Conservation (phyloP, 2,329 filamentous ascomycete genomes). For the Penicillium occitanis region DNA sequence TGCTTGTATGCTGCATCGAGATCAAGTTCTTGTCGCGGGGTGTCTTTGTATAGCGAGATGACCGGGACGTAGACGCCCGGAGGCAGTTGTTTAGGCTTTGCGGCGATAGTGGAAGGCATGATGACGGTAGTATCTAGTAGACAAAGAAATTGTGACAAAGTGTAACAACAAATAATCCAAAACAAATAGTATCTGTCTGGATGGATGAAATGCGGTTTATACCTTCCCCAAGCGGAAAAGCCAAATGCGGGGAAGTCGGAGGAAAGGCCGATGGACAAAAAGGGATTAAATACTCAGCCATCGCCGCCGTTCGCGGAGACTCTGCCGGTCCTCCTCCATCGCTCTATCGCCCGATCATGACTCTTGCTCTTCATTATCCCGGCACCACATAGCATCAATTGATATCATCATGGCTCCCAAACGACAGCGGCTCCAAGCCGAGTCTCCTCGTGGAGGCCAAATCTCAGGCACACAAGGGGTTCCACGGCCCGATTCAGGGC, state of each 20-base stretch:
- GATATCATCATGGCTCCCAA: conserved; percentile 7
- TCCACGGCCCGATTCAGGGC: neutral
- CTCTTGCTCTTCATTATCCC: neutral
- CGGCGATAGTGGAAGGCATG: conserved; percentile 33
- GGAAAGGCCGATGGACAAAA: neutral
- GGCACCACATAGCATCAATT: neutral
- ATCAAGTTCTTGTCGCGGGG: conserved; percentile 45
- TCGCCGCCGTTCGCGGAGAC: neutral
- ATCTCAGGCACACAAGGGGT: neutral
- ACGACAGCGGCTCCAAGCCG: conserved; percentile 16
- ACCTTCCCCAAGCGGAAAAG: conserved; percentile 10
- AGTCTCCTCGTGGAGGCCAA: neutral
- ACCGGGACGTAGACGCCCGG: conserved; percentile 51
- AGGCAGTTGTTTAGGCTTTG: conserved; percentile 44
- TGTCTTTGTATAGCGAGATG: conserved; percentile 48
- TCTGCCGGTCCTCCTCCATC: neutral
- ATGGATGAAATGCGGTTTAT: neutral
- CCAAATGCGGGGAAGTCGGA: conserved; percentile 15
- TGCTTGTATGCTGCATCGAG: conserved; percentile 48
- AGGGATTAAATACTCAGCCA: neutral
- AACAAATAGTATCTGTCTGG: neutral
- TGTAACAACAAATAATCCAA: neutral
- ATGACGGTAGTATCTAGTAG: neutral
- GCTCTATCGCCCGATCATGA: neutral
- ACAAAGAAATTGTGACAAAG: neutral